Conservation (phyloP, 1,284 basidiomycete genomes). For the Boletus semigastroideus region DNA sequence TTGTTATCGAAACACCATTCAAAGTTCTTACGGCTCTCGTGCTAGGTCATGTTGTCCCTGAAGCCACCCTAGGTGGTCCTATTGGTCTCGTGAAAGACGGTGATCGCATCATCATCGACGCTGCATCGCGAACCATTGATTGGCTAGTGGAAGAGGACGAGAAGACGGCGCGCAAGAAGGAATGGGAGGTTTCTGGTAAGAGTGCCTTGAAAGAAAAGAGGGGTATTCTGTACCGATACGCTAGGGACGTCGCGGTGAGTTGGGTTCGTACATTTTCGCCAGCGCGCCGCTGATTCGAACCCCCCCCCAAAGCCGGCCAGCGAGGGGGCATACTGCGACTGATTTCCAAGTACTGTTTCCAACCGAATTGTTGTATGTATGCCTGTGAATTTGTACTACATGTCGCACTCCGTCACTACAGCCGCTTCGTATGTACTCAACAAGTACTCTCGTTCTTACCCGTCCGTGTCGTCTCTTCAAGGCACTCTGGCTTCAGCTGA, state of each 20-base stretch:
- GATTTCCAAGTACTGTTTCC: background rate
- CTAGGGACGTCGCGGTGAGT: constrained; percentile 78
- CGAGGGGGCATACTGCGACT: constrained; percentile 78
- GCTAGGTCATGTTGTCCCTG: constrained; percentile 86
- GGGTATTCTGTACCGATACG: constrained; percentile 73
- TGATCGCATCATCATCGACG: constrained; percentile 82
- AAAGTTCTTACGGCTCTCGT: constrained; percentile 1
- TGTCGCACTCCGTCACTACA: constrained; percentile 60
- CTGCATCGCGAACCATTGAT: constrained; percentile 75
- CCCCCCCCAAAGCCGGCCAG: constrained; percentile 67
- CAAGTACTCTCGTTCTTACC: constrained; percentile 70
- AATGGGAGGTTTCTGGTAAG: constrained; percentile 72
- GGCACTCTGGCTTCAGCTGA: constrained; percentile 25
- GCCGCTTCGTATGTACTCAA: constrained; percentile 52
- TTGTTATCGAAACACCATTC: constrained; percentile 4
- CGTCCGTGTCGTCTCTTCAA: constrained; percentile 25
- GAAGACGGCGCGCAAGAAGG: constrained; percentile 63
- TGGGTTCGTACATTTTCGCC: background rate
- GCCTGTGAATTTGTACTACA: constrained; percentile 14
- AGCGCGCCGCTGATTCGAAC: constrained; percentile 12
- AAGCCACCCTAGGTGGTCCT: constrained; percentile 91
- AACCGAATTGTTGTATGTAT: constrained; percentile 8
- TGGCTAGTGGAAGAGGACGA: constrained; percentile 85
- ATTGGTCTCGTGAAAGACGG: constrained; percentile 95
- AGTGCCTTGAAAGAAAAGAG: constrained; percentile 67